Evolutionary conservation across 352 stramenopile genomes (phyloP).

Genomic region (Phytophthora boehmeriae): DNA sequence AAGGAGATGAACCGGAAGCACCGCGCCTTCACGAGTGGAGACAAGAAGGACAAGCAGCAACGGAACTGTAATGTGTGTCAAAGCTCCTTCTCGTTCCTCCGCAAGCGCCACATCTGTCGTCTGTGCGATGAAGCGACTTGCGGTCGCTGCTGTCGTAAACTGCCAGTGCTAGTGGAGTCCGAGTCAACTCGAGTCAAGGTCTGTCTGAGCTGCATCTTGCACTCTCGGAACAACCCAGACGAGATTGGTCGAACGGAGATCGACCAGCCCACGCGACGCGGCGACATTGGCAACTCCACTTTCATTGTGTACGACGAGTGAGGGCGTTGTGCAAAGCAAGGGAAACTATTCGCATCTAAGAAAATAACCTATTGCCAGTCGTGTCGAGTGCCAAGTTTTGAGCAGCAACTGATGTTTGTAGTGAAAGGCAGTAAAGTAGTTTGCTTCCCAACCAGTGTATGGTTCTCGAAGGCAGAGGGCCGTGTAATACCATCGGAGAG

Average conservation of each 20-base stretch:
- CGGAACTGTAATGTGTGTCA: conserved; percentile 73
- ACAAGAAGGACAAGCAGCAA: conserved; percentile 50
- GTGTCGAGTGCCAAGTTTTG: no score
- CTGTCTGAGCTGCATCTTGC: conserved; percentile 79
- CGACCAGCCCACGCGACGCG: conserved; percentile 26
- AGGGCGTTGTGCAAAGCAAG: no score
- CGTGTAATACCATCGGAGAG: no score
- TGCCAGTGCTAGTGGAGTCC: conserved; percentile 67
- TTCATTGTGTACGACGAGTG: conserved; percentile 75
- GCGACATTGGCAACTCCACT: conserved; percentile 62
- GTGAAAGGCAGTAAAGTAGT: no score
- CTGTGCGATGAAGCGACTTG: conserved; percentile 75
- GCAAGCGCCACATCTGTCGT: conserved; percentile 78
- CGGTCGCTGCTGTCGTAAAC: conserved; percentile 73
- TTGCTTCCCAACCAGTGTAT: no score
- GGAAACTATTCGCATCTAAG: no score
- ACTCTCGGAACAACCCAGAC: conserved; percentile 68
- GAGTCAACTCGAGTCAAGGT: conserved; percentile 73
- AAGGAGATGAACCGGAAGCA: conserved; percentile 35
- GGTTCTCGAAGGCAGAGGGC: no score
- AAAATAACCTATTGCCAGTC: background rate
- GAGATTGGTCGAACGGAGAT: conserved; percentile 46
- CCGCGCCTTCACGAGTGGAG: conserved; percentile 42
- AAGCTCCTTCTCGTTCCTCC: conserved; percentile 71
- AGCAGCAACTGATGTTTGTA: background rate